These are phyloP conservation scores for Sideroxylon spinosum DNA, from an alignment of 179 eudicot genomes.

Conservation along the genomic window DNA sequence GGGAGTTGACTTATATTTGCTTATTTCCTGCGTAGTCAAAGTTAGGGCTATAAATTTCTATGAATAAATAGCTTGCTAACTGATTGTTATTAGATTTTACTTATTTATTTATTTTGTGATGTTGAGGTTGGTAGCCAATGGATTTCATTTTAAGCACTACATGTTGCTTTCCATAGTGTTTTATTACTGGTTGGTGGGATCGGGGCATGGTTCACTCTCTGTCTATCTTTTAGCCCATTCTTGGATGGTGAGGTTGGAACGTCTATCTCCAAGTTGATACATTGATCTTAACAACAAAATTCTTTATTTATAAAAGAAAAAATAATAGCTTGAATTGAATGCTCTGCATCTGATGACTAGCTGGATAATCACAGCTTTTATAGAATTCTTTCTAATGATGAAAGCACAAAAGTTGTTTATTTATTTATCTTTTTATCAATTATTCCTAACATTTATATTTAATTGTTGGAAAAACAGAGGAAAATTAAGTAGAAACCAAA, in stretches of 20 bases:
- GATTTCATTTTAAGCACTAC: background rate
- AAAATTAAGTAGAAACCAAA: constrained; percentile 82
- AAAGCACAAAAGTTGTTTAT: background rate
- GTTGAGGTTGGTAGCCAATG: too few species aligned
- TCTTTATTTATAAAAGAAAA: too few species aligned
- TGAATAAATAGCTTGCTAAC: too few species aligned
- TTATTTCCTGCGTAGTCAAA: background rate
- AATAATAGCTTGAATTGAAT: background rate
- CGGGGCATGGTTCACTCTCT: background rate
- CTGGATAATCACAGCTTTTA: constrained; percentile 3
- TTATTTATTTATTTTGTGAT: too few species aligned
- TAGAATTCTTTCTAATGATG: background rate
- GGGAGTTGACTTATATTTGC: too few species aligned
- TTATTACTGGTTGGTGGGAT: background rate
- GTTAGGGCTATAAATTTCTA: background rate
- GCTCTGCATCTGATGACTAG: background rate
- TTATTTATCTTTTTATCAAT: background rate
- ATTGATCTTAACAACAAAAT: background rate
- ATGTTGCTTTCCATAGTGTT: background rate
- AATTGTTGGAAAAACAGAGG: constrained; percentile 33
- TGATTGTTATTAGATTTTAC: too few species aligned
- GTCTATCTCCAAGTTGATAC: too few species aligned
- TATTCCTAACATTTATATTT: background rate
- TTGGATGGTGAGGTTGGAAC: background rate
- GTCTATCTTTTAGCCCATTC: background rate